Conservation (phyloP, 352 stramenopile species). For the Pythium apleroticum region DNA sequence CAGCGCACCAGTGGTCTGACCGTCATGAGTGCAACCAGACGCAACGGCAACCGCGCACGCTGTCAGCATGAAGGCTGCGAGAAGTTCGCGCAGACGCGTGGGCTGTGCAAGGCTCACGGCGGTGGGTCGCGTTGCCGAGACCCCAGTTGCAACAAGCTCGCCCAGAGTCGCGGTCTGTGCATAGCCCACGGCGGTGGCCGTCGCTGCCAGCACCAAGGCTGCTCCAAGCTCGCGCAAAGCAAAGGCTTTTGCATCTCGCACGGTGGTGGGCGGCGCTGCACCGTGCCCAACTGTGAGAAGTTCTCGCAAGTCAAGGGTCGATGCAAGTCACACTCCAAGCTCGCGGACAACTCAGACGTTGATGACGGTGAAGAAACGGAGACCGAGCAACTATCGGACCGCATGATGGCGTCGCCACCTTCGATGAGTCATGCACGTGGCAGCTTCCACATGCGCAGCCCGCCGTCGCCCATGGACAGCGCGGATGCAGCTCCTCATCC, state of each 20-base stretch:
- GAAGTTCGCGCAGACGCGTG: slow-evolving; percentile 83
- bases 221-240: slow-evolving; percentile 74
- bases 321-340: slow-evolving; percentile 87
- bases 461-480: slow-evolving; percentile 34
- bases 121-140: slow-evolving; percentile 80
- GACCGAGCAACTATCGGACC: slow-evolving; percentile 10
- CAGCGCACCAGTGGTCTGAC: not conserved
- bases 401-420: slow-evolving; percentile 17
- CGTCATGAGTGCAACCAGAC: slow-evolving; percentile 29
- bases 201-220: slow-evolving; percentile 69
- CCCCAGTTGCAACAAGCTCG: slow-evolving; percentile 76
- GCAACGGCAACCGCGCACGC: slow-evolving; percentile 71
- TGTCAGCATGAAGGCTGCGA: slow-evolving; percentile 74
- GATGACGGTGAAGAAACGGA: slow-evolving; percentile 27
- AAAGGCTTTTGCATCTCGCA: slow-evolving; percentile 85
- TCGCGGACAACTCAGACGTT: slow-evolving; percentile 30
- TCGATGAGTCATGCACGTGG: slow-evolving; percentile 24
- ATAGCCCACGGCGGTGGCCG: slow-evolving; percentile 78
- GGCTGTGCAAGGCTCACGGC: slow-evolving; percentile 83
- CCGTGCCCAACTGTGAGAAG: slow-evolving; percentile 75
- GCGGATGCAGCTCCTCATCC: slow-evolving; percentile 38
- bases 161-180: slow-evolving; percentile 73
- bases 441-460: slow-evolving; percentile 25
- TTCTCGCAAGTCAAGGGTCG: slow-evolving; percentile 88
- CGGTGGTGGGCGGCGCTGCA: slow-evolving; percentile 72